Percentiles rank a stretch among this genome's conserved stretches.
Conservation (phyloP, 768 basidiomycete genomes). For the Lanmaoa pseudosensibilis region DNA sequence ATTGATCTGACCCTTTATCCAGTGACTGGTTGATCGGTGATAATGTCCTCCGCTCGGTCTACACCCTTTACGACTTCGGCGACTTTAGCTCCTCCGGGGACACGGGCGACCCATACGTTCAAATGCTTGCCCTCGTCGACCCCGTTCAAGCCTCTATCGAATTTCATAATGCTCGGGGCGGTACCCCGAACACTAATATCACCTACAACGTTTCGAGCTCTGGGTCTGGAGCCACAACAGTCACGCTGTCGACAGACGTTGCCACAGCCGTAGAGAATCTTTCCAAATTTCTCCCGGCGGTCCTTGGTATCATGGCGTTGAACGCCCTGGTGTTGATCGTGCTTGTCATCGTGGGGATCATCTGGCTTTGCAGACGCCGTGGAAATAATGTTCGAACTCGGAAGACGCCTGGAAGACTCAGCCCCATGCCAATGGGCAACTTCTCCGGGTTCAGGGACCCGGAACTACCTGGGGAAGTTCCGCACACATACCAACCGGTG, state of each 20-base stretch:
- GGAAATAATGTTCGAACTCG: constrained; percentile 38
- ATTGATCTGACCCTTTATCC: constrained; percentile 9
- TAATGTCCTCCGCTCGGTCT: constrained; percentile 79
- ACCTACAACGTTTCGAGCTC: constrained; percentile 57
- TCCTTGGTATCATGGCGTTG: constrained; percentile 74
- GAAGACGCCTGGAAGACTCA: constrained; percentile 46
- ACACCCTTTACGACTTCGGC: constrained; percentile 83
- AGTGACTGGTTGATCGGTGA: constrained; percentile 86
- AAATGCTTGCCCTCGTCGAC: constrained; percentile 67
- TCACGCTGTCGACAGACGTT: constrained; percentile 58
- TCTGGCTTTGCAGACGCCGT: constrained; percentile 53
- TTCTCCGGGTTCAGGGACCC: constrained; percentile 27
- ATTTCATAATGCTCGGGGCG: constrained; percentile 69
- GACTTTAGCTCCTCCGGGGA: constrained; percentile 64
- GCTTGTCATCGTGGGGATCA: constrained; percentile 52
- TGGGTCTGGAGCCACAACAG: constrained; percentile 43
- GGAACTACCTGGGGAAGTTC: constrained; percentile 40
- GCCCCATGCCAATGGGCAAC: constrained; percentile 57
- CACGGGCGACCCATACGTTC: constrained; percentile 78
- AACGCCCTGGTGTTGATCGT: constrained; percentile 70
- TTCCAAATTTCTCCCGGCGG: constrained; percentile 64
- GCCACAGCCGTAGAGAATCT: constrained; percentile 61
- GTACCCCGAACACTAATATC: constrained; percentile 61
- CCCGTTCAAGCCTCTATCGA: constrained; percentile 68
- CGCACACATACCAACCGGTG: constrained; percentile 70